Base-by-base conservation (phyloP, 2,329 filamentous ascomycete species). In the Didymella pomorum region DNA sequence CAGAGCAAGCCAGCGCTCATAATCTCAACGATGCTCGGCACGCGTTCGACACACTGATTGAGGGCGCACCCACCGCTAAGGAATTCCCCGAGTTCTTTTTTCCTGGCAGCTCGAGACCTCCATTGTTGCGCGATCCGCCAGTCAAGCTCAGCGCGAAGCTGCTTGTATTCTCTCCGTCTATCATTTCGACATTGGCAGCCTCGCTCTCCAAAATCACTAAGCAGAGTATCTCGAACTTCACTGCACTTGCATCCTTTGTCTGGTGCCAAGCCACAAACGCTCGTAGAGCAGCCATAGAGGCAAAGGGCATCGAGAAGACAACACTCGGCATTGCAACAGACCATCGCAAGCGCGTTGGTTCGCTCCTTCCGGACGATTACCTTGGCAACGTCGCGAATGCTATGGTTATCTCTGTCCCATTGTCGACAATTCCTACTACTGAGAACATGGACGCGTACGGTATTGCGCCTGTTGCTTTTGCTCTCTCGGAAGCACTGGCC, bases 251-350 rank as follows among this genome's bases (percentile, higher is more conserved):
- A 1, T 45, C 68, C 1, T 49, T 70, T 10, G 20, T 71, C 1
- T 70, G 65, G 63, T 60, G 56, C 11, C 63, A 69, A n/a, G 52
- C 67, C 20, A 67, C 60, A 2, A 50, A 63, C 1, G 64, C 68
- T 8, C 56, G 68, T n/a, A 44, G 56, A 10, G 9, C 48, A 16
- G 37, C 47, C 0, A 49, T 64, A 3, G 8, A 23, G 4, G 21
- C 28, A 1, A 50, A 51, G 5, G 55, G 55, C 7, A 39, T 57
- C 16, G 11, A 53, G 8, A 51, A 35, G 2, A 65, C 64, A 0
- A 63, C 45, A n/a, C 50, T 67, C 7, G 62, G 58, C n/a, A 65
- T 68, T 26, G 64, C 52, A 4, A 37, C 52, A 5, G 48, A 57
- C 6, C 48, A 52, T 7, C 55, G 55, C 11, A 57, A 52, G 9